phyloP scores from a whole-genome alignment of 805 yeast genomes.

The Lipomyces sp. region DNA sequence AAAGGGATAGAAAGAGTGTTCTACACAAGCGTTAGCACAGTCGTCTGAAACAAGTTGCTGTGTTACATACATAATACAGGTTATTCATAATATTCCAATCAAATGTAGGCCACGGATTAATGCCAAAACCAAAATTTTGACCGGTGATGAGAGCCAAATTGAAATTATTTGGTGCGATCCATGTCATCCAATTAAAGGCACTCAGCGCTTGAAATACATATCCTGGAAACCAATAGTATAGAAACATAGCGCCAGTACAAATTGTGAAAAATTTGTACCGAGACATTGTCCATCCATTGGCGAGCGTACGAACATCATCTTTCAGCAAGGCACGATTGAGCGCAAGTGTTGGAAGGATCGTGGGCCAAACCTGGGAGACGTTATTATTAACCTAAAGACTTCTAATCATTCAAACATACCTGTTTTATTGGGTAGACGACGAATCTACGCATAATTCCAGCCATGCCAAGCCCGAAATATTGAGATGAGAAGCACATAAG shows the following conservation, averaged over 20 bases:
- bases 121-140: constrained; percentile 61
- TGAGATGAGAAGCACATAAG: constrained; percentile 60
- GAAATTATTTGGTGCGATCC: constrained; percentile 65
- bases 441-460: constrained; percentile 65
- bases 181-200: constrained; percentile 62
- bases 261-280: constrained; percentile 56
- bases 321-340: constrained; percentile 55
- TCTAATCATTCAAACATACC: no score
- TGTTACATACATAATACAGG: no score
- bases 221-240: constrained; percentile 67
- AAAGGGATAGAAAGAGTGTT: constrained; percentile 44
- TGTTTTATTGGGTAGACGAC: constrained; percentile 58
- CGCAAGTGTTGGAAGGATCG: constrained; percentile 62
- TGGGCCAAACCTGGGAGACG: constrained; percentile 57
- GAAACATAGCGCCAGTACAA: constrained; percentile 50
- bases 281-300: constrained; percentile 66
- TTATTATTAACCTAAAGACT: no score
- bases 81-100: constrained; percentile 64
- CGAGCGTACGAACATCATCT: constrained; percentile 50
- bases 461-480: constrained; percentile 68
- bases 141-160: constrained; percentile 72
- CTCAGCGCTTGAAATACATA: constrained; percentile 63
- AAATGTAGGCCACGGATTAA: constrained; percentile 63
- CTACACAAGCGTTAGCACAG: no score
- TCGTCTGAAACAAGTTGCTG: no score